These are phyloP conservation scores for Populus hybrid DNA, from an alignment of 441 rosid genomes.

Conservation along the genomic window DNA sequence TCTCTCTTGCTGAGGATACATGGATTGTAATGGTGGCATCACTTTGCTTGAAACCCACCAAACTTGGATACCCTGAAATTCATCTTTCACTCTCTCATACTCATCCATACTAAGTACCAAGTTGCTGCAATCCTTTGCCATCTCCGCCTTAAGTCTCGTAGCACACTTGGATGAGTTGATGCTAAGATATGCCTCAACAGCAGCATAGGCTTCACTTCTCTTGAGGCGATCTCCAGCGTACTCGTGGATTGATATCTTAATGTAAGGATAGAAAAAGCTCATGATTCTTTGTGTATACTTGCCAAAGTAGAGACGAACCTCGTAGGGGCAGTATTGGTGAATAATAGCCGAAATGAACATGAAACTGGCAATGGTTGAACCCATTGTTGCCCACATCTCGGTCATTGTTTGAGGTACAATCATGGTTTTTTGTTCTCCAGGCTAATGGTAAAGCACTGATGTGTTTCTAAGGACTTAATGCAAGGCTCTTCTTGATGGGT, in stretches of 20 bases:
- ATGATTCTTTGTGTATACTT: constrained; percentile 32
- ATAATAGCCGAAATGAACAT: constrained; percentile 59
- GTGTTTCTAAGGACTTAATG: neutral
- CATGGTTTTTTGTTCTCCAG: neutral
- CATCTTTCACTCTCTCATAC: constrained; percentile 51
- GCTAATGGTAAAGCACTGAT: neutral
- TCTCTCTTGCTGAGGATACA: constrained; percentile 52
- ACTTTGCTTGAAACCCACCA: constrained; percentile 57
- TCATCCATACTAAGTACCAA: constrained; percentile 64
- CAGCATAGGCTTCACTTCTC: constrained; percentile 56
- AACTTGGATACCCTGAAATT: constrained; percentile 40
- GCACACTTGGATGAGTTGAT: constrained; percentile 43
- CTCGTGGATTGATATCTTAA: constrained; percentile 54
- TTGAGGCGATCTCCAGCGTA: constrained; percentile 48
- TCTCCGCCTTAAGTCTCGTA: constrained; percentile 56
- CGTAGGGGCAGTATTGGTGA: constrained; percentile 52
- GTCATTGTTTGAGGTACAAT: constrained; percentile 32
- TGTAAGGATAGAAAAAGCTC: constrained; percentile 44
- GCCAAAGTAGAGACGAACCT: constrained; percentile 41
- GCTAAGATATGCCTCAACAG: constrained; percentile 57
- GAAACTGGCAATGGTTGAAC: constrained; percentile 57
- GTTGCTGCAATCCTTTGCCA: constrained; percentile 43
- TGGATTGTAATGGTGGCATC: constrained; percentile 22
- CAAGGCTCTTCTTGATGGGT: neutral
- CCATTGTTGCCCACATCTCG: constrained; percentile 56